Evolutionary conservation across 2,329 filamentous ascomycete genomes (phyloP).

Genomic region (Fusarium concolor): DNA sequence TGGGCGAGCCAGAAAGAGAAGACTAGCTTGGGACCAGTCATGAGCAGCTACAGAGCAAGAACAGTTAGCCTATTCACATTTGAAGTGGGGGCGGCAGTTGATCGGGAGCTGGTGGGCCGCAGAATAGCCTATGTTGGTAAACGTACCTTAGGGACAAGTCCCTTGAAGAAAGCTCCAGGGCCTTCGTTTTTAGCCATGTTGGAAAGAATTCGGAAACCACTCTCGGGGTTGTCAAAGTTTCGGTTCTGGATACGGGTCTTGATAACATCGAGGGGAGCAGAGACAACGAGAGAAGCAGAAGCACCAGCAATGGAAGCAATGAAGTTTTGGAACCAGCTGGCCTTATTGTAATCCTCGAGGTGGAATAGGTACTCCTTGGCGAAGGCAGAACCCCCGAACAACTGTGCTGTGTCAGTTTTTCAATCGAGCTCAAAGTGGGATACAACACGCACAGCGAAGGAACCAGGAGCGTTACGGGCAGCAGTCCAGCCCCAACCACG

Average conservation of each 20-base stretch:
- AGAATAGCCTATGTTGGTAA: not conserved
- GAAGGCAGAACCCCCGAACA: slow-evolving; percentile 97
- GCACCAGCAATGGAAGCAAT: slow-evolving; percentile 95
- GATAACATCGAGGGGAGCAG: slow-evolving; percentile 96
- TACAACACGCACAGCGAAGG: slow-evolving; percentile 81
- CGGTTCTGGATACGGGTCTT: slow-evolving; percentile 98
- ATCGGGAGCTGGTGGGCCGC: not conserved
- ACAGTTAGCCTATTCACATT: slow-evolving; percentile 32
- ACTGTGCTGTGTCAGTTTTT: slow-evolving; percentile 60
- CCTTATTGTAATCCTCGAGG: slow-evolving; percentile 94
- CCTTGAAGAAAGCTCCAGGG: slow-evolving; percentile 92
- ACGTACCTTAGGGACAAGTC: slow-evolving; percentile 85
- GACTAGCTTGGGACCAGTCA: slow-evolving; percentile 98
- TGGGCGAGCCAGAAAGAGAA: slow-evolving; percentile 99
- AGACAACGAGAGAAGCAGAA: slow-evolving; percentile 93
- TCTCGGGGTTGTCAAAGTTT: slow-evolving; percentile 98
- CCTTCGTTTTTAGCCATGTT: slow-evolving; percentile 97
- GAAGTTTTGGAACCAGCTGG: slow-evolving; percentile 96
- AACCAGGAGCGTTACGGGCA: slow-evolving; percentile 94
- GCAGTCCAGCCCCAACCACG: slow-evolving; percentile 98
- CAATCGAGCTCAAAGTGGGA: not conserved
- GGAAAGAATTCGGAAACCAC: slow-evolving; percentile 88
- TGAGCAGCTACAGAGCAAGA: slow-evolving; percentile 73
- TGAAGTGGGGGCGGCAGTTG: slow-evolving; percentile 21
- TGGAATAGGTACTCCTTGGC: slow-evolving; percentile 96